These are phyloP conservation scores for Sequoiadendron giganteum DNA, from an alignment of 75 land plant species.

Conservation along the genomic window DNA sequence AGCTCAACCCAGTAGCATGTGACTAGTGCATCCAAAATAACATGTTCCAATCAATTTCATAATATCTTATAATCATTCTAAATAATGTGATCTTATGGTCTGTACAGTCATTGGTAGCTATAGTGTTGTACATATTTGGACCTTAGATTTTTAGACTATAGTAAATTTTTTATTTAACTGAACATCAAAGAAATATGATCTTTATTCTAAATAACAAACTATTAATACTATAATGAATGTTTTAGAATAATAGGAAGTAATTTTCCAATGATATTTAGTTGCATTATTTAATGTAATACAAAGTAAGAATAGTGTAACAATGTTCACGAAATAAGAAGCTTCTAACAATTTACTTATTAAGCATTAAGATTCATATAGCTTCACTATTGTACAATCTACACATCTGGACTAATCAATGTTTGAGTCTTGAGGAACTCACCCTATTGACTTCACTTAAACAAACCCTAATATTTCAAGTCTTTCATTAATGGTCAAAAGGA, in stretches of 20 bases:
- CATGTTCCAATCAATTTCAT: not conserved
- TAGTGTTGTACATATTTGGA: not conserved
- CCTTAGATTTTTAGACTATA: not conserved
- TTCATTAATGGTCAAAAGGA: no score
- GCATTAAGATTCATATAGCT: not conserved
- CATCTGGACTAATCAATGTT: not conserved
- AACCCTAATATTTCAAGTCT: no score
- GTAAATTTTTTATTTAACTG: not conserved
- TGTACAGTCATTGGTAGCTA: not conserved
- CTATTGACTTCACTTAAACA: no score
- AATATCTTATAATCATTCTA: not conserved
- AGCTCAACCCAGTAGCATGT: not conserved
- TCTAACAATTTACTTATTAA: not conserved
- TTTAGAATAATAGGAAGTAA: not conserved
- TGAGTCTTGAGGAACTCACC: constrained; percentile 37
- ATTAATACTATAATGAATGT: not conserved
- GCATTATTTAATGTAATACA: not conserved
- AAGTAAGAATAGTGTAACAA: not conserved
- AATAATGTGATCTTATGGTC: not conserved
- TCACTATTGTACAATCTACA: not conserved
- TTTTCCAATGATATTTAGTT: not conserved
- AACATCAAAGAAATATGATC: not conserved
- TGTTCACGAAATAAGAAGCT: not conserved
- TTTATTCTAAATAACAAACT: not conserved
- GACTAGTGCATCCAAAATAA: not conserved